These are phyloP conservation scores for Ophiostoma perfectum DNA, from an alignment of 2,329 filamentous ascomycete genomes.

Conservation along the genomic window DNA sequence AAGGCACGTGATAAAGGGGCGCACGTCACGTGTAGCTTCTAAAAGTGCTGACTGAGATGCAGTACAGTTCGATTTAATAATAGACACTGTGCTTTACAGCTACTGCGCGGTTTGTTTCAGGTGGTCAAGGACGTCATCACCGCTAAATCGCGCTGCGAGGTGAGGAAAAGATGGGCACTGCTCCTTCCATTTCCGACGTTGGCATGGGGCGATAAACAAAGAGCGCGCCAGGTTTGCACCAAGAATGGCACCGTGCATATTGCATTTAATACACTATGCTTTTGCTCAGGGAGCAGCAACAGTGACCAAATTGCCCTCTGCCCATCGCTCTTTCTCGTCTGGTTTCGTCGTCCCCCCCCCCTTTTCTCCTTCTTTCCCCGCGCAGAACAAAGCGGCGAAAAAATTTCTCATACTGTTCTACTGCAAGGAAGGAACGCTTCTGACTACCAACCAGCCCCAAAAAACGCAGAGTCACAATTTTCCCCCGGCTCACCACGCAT, in stretches of 20 bases:
- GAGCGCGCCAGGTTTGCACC: not conserved
- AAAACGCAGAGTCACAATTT: conserved; percentile 16
- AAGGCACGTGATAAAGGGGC: not conserved
- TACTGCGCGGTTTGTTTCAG: not conserved
- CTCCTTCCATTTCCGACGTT: not conserved
- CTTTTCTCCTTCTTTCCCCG: conserved; percentile 18
- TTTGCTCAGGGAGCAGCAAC: not conserved
- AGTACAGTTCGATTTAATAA: not conserved
- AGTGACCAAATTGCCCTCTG: not conserved
- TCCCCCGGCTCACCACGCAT: conserved; percentile 12
- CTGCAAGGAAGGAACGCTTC: conserved; percentile 11
- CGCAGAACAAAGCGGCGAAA: conserved; percentile 17
- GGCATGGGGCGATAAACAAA: not conserved
- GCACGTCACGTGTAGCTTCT: not conserved
- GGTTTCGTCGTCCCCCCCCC: not conserved
- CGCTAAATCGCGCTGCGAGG: not conserved
- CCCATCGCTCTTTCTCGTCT: not conserved
- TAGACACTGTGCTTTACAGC: not conserved
- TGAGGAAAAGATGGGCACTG: not conserved
- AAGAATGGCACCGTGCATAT: not conserved
- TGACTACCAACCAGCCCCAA: conserved; percentile 14
- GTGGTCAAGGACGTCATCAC: not conserved
- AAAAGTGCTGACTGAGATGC: not conserved
- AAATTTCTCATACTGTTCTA: conserved; percentile 17
- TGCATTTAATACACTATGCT: not conserved